Evolutionary conservation across 1,139 yeast species (phyloP).

Genomic region (Geotrichum carabidarum): DNA sequence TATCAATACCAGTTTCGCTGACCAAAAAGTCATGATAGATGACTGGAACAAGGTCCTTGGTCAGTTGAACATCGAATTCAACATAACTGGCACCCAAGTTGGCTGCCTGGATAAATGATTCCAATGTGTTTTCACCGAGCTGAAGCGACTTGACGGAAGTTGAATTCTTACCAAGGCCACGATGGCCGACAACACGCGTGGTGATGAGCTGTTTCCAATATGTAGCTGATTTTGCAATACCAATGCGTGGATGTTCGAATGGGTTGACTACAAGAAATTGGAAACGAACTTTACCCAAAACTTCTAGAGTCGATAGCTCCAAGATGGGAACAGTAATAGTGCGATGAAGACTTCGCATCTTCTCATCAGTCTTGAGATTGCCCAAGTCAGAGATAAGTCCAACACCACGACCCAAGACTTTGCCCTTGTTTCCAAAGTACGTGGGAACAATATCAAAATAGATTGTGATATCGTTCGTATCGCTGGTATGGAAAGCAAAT

Average conservation of each 20-base stretch:
- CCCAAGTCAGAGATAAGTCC: constrained; percentile 62
- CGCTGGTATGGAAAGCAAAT: constrained; percentile 61
- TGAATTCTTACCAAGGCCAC: constrained; percentile 88
- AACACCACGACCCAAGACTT: constrained; percentile 78
- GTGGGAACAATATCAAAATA: constrained; percentile 93
- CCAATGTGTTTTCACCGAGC: constrained; percentile 92
- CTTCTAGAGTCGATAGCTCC: constrained; percentile 64
- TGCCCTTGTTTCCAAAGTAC: constrained; percentile 53
- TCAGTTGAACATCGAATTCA: constrained; percentile 93
- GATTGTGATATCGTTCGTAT: constrained; percentile 51
- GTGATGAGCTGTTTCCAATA: constrained; percentile 90
- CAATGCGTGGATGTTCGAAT: constrained; percentile 67
- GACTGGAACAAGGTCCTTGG: constrained; percentile 90
- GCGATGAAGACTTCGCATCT: constrained; percentile 58
- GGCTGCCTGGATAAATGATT: constrained; percentile 94
- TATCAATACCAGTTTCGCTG: constrained; percentile 93
- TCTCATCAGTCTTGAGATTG: constrained; percentile 65
- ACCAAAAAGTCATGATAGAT: constrained; percentile 93
- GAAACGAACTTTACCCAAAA: constrained; percentile 71
- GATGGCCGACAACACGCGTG: constrained; percentile 91
- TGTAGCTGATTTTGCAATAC: constrained; percentile 65
- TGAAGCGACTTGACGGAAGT: constrained; percentile 72
- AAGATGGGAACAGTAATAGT: constrained; percentile 72
- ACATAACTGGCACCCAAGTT: constrained; percentile 73
- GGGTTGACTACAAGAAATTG: constrained; percentile 71